Evolutionary conservation across 2,329 filamentous ascomycete species (phyloP).

Genomic region (Torrubiella hemipterigena): DNA sequence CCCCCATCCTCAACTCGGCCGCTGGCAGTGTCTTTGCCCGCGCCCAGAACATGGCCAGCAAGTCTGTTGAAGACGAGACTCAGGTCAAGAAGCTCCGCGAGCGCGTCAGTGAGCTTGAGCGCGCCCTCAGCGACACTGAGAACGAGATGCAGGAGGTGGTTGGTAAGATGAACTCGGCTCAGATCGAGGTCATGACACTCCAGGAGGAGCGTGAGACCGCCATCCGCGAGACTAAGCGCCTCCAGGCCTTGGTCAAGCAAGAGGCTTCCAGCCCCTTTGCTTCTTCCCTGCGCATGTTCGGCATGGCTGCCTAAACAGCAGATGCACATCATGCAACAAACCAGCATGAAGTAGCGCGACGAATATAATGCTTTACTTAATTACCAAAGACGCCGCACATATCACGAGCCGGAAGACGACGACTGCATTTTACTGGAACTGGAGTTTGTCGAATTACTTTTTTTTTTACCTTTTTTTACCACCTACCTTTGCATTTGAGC

Average conservation of each 20-base stretch:
- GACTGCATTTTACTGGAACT: constrained; percentile 16
- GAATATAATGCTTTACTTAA: background rate
- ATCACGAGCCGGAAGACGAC: background rate
- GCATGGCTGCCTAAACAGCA: constrained; percentile 10
- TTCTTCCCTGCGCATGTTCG: constrained; percentile 22
- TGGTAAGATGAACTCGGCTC: constrained; percentile 64
- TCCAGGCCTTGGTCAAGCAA: constrained; percentile 54
- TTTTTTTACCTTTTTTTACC: background rate
- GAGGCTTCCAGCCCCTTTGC: constrained; percentile 45
- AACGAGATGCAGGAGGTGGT: constrained; percentile 76
- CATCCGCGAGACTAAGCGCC: constrained; percentile 54
- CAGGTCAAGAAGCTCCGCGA: constrained; percentile 66
- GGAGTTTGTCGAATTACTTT: constrained; percentile 2
- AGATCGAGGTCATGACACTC: constrained; percentile 72
- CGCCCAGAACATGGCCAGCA: constrained; percentile 42
- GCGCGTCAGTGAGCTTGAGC: constrained; percentile 75
- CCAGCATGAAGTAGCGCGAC: background rate
- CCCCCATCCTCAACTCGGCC: constrained; percentile 21
- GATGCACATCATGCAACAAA: background rate
- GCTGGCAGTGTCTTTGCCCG: constrained; percentile 15
- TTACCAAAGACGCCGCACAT: background rate
- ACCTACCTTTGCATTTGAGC: too few species aligned
- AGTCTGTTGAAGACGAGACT: constrained; percentile 59
- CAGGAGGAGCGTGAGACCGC: constrained; percentile 66
- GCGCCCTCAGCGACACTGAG: constrained; percentile 47